Evolutionary conservation across 176 grass and related monocot genomes (phyloP), one percentile per base, ranked within the genome.

Genomic region (Triticum turgidum): DNA sequence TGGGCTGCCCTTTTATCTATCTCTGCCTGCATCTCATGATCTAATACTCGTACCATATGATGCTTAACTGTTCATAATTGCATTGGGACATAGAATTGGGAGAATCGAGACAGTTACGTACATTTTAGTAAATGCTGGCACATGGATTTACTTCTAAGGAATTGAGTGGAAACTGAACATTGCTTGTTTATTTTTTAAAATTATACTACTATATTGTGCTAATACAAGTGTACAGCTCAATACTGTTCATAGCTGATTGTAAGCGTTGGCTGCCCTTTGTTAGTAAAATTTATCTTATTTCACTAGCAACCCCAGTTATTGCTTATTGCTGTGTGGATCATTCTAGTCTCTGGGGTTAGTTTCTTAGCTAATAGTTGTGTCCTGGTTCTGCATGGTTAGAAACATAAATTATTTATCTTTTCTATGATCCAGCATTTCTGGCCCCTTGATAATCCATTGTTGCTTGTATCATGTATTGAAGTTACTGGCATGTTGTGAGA

Each of bases 161-260:
- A 61, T 64, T 87, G 34, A 68, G 68, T 83, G 51, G 58, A 78
- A 88, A 61, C 5, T 45, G 35, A 61, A 63, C 32, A 83, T 59
- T 67, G 9, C 79, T 42, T 7, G 32, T 3, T 11, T 29, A 11
- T 58, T 58, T 74, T 11, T 37, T 17, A 45, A 88, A 42, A 61
- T 59, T 11, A 9, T 70, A 6, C 34, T 61, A 1, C 47, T 63
- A 87, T 58, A 5, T 29, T 39, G 6, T 49, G 27, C 4, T 30
- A 69, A 3, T 58, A 77, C 30, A 71, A 41, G 8, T 71, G 18
- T 61, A 78, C 62, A 83, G 29, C 33, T 37, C 42, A 86, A 25
- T 33, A 67, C 65, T 14, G 65, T 73, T 73, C 37, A 24, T 39
- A 56, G 41, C 49, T 78, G 52, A 25, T 78, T 85, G 13, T 18